phyloP scores from a whole-genome alignment of 2,329 filamentous ascomycete species.

The Coniochaeta sp. region DNA sequence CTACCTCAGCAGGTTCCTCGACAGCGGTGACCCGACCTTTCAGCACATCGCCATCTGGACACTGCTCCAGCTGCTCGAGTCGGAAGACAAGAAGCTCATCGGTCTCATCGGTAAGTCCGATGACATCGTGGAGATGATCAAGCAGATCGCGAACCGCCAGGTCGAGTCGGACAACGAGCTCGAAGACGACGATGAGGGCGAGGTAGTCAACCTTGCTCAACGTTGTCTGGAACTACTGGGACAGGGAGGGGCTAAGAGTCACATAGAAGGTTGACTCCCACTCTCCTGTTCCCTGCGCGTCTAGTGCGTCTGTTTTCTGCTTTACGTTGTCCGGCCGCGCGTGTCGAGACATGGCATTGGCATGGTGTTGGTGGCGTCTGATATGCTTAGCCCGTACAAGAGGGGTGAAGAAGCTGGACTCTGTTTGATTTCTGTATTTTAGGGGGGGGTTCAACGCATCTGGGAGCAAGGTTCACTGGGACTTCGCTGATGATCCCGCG shows the following conservation, averaged over 20 bases:
- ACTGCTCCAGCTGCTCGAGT: conserved; percentile 87
- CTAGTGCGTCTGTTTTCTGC: conserved; percentile 8
- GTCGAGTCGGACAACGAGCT: conserved; percentile 81
- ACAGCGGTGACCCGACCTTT: conserved; percentile 92
- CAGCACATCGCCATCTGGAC: conserved; percentile 99
- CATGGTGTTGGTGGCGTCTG: conserved; percentile 36
- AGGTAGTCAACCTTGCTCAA: conserved; percentile 85
- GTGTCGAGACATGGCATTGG: conserved; percentile 27
- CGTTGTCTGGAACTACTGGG: conserved; percentile 82
- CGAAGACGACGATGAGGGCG: conserved; percentile 84
- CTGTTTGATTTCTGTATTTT: conserved; percentile 14
- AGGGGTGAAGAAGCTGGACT: conserved; percentile 14
- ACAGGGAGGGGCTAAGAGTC: conserved; percentile 65
- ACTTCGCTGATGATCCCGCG: neutral
- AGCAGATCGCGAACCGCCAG: conserved; percentile 80
- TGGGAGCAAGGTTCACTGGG: neutral
- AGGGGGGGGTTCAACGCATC: conserved; percentile 2
- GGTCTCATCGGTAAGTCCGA: conserved; percentile 82
- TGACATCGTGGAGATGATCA: conserved; percentile 87
- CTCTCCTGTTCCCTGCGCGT: neutral
- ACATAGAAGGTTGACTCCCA: conserved; percentile 64
- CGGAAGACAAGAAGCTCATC: conserved; percentile 84
- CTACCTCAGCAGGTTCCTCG: conserved; percentile 86
- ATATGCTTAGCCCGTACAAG: conserved; percentile 17
- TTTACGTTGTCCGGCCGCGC: conserved; percentile 21